A percentile compares a stretch with the other conserved stretches of the same genome.
Conservation (phyloP, 2,329 filamentous ascomycete genomes). For the Penicillium sp. region DNA sequence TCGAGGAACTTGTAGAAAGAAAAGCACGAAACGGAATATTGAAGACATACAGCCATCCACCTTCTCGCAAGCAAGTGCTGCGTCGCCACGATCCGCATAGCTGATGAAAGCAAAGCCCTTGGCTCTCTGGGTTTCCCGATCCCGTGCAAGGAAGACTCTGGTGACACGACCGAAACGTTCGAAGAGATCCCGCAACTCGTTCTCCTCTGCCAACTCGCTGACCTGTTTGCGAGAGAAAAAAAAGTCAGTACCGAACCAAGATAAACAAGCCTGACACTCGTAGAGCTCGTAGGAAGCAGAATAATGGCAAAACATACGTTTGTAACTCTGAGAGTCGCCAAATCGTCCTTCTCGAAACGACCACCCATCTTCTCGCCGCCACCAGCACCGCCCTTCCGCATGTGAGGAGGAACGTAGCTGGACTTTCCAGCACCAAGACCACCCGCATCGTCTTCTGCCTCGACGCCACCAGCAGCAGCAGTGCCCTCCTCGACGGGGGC, state of each 20-base stretch:
- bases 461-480: conserved; percentile 45
- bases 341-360: conserved; percentile 95
- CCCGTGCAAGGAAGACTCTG: conserved; percentile 95
- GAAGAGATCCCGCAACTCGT: conserved; percentile 95
- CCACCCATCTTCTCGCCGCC: conserved; percentile 80
- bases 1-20: not conserved
- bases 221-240: conserved; percentile 58
- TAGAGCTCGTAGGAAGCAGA: not conserved
- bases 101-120: conserved; percentile 99
- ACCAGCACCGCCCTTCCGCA: conserved; percentile 65
- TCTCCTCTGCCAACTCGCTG: conserved; percentile 94
- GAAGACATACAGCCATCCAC: conserved; percentile 79
- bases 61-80: conserved; percentile 89
- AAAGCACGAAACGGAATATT: not conserved
- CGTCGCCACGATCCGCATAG: conserved; percentile 85
- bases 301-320: conserved; percentile 65
- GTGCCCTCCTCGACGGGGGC: conserved; percentile 59
- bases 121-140: conserved; percentile 89
- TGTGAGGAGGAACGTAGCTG: conserved; percentile 90
- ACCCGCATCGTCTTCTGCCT: conserved; percentile 50
- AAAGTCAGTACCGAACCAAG: conserved; percentile 7
- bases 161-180: conserved; percentile 96
- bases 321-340: conserved; percentile 93
- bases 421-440: conserved; percentile 65
- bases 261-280: not conserved